Percentiles rank a stretch among this genome's conserved stretches.
Conservation (phyloP, 1,139 yeast genomes). For the Protomyces pachydermus region DNA sequence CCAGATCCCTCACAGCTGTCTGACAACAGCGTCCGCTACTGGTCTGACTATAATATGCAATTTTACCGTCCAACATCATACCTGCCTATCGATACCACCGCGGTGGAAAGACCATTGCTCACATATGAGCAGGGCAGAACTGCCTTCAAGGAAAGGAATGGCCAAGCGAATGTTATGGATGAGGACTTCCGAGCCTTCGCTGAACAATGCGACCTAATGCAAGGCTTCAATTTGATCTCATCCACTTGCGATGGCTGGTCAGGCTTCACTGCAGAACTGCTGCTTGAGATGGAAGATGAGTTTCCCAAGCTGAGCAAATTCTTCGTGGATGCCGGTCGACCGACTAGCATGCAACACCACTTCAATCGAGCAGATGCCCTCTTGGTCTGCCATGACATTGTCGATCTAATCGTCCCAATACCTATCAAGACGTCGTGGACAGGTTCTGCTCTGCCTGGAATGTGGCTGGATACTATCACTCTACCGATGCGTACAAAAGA, state of each 20-base stretch:
- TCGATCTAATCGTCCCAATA: slow-evolving; percentile 9
- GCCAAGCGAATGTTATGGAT: slow-evolving; percentile 49
- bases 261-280: slow-evolving; percentile 57
- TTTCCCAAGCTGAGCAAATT: slow-evolving; percentile 34
- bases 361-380: neutral
- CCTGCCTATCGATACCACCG: slow-evolving; percentile 36
- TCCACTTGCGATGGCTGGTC: slow-evolving; percentile 82
- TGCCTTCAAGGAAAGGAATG: slow-evolving; percentile 40
- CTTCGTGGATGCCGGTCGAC: slow-evolving; percentile 1
- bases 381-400: slow-evolving; percentile 1
- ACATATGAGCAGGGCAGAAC: slow-evolving; percentile 12
- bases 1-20: slow-evolving; percentile 38
- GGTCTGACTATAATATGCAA: slow-evolving; percentile 78
- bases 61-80: slow-evolving; percentile 61
- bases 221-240: slow-evolving; percentile 63
- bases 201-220: slow-evolving; percentile 72
- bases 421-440: slow-evolving; percentile 6
- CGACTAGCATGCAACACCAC: neutral
- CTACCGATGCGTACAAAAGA: slow-evolving; percentile 16
- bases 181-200: slow-evolving; percentile 56
- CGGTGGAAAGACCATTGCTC: neutral
- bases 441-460: slow-evolving; percentile 14
- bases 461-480: slow-evolving; percentile 25
- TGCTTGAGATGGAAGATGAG: slow-evolving; percentile 62
- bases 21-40: slow-evolving; percentile 50